phyloP scores from a whole-genome alignment of 2,329 filamentous ascomycete genomes.

The Bisporella sp. region DNA sequence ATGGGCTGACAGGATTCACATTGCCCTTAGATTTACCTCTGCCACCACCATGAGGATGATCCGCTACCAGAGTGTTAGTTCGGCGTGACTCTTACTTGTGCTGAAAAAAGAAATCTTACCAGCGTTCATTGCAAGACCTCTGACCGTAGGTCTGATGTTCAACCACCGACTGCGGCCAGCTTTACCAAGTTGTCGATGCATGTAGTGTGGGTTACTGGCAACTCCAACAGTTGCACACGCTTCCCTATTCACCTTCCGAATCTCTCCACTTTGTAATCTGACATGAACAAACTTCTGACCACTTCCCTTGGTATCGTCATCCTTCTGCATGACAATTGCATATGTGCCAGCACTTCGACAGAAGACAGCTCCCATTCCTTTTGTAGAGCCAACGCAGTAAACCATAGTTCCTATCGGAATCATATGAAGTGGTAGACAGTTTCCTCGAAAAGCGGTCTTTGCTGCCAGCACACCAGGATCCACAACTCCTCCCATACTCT shows the following conservation, averaged over 20 bases:
- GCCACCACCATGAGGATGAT: slow-evolving; percentile 98
- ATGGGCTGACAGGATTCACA: slow-evolving; percentile 87
- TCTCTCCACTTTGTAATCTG: slow-evolving; percentile 84
- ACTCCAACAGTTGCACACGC: slow-evolving; percentile 93
- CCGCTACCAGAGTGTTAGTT: slow-evolving; percentile 43
- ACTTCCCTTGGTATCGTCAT: slow-evolving; percentile 61
- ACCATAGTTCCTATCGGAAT: slow-evolving; percentile 90
- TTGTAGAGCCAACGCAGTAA: slow-evolving; percentile 77
- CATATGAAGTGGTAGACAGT: slow-evolving; percentile 93
- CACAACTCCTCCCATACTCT: slow-evolving; percentile 85
- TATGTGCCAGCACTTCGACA: slow-evolving; percentile 93
- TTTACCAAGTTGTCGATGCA: slow-evolving; percentile 88
- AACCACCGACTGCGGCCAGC: slow-evolving; percentile 90
- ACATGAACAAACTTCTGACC: slow-evolving; percentile 75
- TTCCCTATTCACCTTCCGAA: slow-evolving; percentile 81
- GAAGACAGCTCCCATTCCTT: slow-evolving; percentile 73
- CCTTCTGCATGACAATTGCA: slow-evolving; percentile 82
- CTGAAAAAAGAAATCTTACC: slow-evolving; percentile 41
- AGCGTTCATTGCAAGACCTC: slow-evolving; percentile 98
- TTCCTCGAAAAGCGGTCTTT: slow-evolving; percentile 88
- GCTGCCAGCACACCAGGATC: slow-evolving; percentile 95
- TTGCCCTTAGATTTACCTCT: slow-evolving; percentile 99
- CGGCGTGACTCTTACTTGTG: slow-evolving; percentile 6
- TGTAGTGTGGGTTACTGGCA: slow-evolving; percentile 86
- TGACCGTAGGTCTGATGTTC: slow-evolving; percentile 88